Conservation (phyloP, 805 yeast species). For the Suhomyces emberorum region DNA sequence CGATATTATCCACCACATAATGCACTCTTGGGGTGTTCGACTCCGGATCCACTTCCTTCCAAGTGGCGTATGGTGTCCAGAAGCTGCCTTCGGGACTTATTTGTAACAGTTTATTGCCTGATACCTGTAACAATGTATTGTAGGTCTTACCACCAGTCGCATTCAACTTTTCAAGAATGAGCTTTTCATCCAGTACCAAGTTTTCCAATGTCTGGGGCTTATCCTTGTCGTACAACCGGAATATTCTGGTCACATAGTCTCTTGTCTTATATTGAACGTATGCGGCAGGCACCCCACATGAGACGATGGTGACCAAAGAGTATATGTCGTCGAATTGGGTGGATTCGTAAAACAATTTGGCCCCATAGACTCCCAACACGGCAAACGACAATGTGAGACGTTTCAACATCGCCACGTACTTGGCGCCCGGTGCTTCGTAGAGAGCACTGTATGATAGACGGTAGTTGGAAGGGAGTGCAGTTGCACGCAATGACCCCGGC, state of each 20-base stretch:
- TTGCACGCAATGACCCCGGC: conserved; percentile 39
- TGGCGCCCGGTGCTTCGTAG: conserved; percentile 60
- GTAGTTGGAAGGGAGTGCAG: conserved; percentile 48
- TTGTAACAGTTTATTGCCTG: conserved; percentile 32
- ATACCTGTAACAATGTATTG: conserved; percentile 56
- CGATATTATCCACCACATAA: conserved; percentile 69
- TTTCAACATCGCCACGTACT: conserved; percentile 60
- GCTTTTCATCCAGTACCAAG: conserved; percentile 57
- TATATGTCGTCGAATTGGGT: conserved; percentile 50
- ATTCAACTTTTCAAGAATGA: conserved; percentile 65
- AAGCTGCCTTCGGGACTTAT: conserved; percentile 21
- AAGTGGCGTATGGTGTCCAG: conserved; percentile 27
- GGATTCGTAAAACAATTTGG: conserved; percentile 55
- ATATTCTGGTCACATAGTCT: conserved; percentile 70
- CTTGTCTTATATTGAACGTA: conserved; percentile 49
- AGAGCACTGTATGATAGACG: conserved; percentile 60
- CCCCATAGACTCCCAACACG: conserved; percentile 56
- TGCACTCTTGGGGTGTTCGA: conserved; percentile 37
- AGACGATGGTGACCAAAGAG: conserved; percentile 41
- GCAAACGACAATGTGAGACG: conserved; percentile 61
- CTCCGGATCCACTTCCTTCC: conserved; percentile 40
- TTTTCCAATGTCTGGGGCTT: conserved; percentile 64
- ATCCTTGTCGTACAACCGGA: conserved; percentile 61
- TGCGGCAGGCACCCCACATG: conserved; percentile 57
- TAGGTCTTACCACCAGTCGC: conserved; percentile 64